Percentiles rank a stretch among this genome's conserved stretches.
phyloP scores from a whole-genome alignment of 768 basidiomycete genomes.

The Bullera alba region DNA sequence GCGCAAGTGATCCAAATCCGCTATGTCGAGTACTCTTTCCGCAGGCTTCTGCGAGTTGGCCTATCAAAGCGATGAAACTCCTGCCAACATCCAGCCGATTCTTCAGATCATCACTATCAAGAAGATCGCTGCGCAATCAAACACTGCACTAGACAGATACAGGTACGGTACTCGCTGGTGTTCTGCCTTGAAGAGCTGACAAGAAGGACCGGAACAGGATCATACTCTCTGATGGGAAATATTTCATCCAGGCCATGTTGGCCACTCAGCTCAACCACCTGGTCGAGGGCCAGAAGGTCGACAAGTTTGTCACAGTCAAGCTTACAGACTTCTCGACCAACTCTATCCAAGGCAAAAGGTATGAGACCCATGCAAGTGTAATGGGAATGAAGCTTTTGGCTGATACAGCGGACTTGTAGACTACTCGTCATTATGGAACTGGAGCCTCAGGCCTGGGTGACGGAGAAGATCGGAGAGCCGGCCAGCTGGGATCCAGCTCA shows the following conservation, averaged over 20 bases:
- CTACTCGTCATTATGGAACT: conserved; percentile 69
- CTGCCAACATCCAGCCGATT: conserved; percentile 47
- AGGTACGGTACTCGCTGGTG: too few species aligned
- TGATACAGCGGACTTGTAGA: conserved; percentile 48
- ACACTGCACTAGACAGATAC: conserved; percentile 45
- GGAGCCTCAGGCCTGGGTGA: conserved; percentile 20
- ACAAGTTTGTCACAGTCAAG: conserved; percentile 61
- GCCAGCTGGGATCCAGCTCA: conserved; percentile 4
- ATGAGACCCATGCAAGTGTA: conserved; percentile 26
- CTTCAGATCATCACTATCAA: conserved; percentile 81
- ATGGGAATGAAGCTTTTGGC: not conserved
- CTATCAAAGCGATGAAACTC: conserved; percentile 20
- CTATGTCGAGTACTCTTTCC: conserved; percentile 38
- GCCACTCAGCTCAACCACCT: conserved; percentile 80
- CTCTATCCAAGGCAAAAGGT: conserved; percentile 77
- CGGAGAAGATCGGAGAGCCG: conserved; percentile 64
- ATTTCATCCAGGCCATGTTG: conserved; percentile 89
- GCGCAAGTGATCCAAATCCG: not conserved
- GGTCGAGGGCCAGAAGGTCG: conserved; percentile 59
- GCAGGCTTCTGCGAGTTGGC: conserved; percentile 33
- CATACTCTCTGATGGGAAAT: conserved; percentile 80
- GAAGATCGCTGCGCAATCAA: conserved; percentile 54
- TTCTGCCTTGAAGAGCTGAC: too few species aligned
- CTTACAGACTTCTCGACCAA: conserved; percentile 75
- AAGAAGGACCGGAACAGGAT: conserved; percentile 52